Evolutionary conservation across 2,329 filamentous ascomycete species (phyloP).

Genomic region (Chlorencoelia australis): DNA sequence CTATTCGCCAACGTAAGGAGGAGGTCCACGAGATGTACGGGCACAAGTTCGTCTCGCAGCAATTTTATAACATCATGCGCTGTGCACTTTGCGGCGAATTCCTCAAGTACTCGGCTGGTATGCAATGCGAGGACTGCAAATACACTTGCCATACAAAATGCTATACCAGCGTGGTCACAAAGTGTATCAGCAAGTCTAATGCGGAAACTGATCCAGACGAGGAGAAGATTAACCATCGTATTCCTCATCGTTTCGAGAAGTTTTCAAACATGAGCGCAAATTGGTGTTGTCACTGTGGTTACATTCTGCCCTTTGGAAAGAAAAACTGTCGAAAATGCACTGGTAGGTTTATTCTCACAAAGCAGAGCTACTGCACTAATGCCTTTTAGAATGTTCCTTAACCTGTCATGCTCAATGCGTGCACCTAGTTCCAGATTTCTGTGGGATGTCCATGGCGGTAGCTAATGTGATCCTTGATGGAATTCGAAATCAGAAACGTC

Average conservation of each 20-base stretch:
- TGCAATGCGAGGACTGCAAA: constrained; percentile 99
- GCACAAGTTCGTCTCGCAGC: constrained; percentile 96
- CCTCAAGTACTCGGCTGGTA: constrained; percentile 94
- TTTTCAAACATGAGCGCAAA: constrained; percentile 97
- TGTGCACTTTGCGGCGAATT: constrained; percentile 97
- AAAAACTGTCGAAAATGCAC: constrained; percentile 91
- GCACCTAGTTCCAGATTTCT: constrained; percentile 96
- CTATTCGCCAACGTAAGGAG: constrained; percentile 94
- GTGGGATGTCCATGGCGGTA: constrained; percentile 96
- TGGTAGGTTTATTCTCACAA: constrained; percentile 40
- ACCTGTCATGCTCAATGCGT: constrained; percentile 87
- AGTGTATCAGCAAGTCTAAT: constrained; percentile 99
- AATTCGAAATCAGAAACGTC: constrained; percentile 67
- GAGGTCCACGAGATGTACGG: constrained; percentile 98
- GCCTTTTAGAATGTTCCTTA: constrained; percentile 65
- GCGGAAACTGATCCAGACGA: constrained; percentile 97
- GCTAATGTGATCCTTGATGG: constrained; percentile 89
- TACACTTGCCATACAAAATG: constrained; percentile 99
- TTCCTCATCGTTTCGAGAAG: constrained; percentile 92
- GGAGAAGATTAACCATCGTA: constrained; percentile 98
- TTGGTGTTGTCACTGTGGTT: constrained; percentile 98
- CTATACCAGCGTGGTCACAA: constrained; percentile 92
- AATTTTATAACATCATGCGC: constrained; percentile 99
- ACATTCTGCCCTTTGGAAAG: constrained; percentile 86
- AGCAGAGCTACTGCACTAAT: constrained; percentile 20